These are phyloP conservation scores for Suillus luteus DNA, from an alignment of 768 basidiomycete genomes.

Conservation along the genomic window DNA sequence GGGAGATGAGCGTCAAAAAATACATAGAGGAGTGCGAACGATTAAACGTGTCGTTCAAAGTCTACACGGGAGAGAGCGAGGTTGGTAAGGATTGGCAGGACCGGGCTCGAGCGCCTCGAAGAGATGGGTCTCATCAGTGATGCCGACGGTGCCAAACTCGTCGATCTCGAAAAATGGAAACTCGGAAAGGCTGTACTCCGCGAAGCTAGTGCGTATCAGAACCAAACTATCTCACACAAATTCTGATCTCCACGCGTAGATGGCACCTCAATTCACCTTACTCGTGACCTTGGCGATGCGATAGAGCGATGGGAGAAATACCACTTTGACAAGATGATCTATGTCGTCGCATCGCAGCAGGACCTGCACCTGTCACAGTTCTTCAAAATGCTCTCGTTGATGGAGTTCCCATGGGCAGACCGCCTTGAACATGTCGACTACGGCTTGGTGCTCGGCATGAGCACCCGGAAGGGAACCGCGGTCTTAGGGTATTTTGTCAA, in stretches of 20 bases:
- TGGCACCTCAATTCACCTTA: slow-evolving; percentile 91
- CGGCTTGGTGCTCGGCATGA: slow-evolving; percentile 94
- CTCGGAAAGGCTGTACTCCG: slow-evolving; percentile 87
- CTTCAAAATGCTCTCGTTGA: slow-evolving; percentile 89
- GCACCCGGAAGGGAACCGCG: slow-evolving; percentile 88
- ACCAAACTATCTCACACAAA: neutral
- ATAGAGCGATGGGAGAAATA: slow-evolving; percentile 91
- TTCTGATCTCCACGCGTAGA: slow-evolving; percentile 46
- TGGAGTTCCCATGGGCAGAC: slow-evolving; percentile 88
- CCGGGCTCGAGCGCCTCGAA: slow-evolving; percentile 62
- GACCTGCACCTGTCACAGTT: slow-evolving; percentile 88
- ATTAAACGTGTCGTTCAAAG: slow-evolving; percentile 88
- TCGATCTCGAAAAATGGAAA: slow-evolving; percentile 89
- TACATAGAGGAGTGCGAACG: slow-evolving; percentile 87
- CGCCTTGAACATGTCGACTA: slow-evolving; percentile 87
- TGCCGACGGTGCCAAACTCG: slow-evolving; percentile 77
- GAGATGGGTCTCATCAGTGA: slow-evolving; percentile 77
- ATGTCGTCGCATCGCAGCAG: slow-evolving; percentile 86
- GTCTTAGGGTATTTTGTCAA: slow-evolving; percentile 56
- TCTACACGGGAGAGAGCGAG: slow-evolving; percentile 88
- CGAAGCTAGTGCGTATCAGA: slow-evolving; percentile 64
- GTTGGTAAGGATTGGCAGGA: slow-evolving; percentile 76
- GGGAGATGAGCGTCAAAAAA: slow-evolving; percentile 86
- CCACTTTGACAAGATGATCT: slow-evolving; percentile 91
- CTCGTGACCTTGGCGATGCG: slow-evolving; percentile 93